Percentiles rank a stretch among this genome's conserved stretches.
phyloP scores from a whole-genome alignment of 495 filamentous ascomycete species.

The Lophium mytilinum region DNA sequence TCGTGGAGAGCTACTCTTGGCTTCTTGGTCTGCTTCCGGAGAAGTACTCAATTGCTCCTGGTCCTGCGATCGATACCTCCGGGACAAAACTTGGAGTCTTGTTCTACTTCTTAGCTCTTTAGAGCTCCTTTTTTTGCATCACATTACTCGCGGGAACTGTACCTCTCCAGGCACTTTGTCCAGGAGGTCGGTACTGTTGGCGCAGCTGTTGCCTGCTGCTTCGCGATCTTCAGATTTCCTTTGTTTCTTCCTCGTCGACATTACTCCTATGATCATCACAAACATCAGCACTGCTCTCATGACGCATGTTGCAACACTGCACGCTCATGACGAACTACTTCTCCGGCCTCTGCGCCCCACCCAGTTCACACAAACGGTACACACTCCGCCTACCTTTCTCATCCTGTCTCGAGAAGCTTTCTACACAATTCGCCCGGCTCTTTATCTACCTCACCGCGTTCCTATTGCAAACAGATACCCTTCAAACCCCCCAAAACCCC shows the following conservation, averaged over 20 bases:
- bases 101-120: neutral
- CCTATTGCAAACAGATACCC: neutral
- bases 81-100: neutral
- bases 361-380: neutral
- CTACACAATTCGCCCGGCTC: neutral
- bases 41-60: neutral
- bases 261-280: neutral
- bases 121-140: neutral
- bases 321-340: slow-evolving; percentile 16
- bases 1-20: neutral
- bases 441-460: neutral
- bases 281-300: neutral
- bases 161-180: no score
- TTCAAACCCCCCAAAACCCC: neutral
- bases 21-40: neutral
- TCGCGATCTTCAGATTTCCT: slow-evolving; percentile 16
- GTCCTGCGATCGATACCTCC: neutral
- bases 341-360: slow-evolving; percentile 13
- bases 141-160: neutral
- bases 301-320: slow-evolving; percentile 12
- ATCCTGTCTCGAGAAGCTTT: neutral
- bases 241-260: slow-evolving; percentile 19
- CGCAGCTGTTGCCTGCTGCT: slow-evolving; percentile 12
- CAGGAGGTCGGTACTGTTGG: neutral
- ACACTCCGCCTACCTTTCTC: neutral